Percentiles rank a stretch among this genome's conserved stretches.
These are phyloP conservation scores for Phytophthora fragariae DNA, from an alignment of 352 stramenopile genomes.

Conservation along the genomic window DNA sequence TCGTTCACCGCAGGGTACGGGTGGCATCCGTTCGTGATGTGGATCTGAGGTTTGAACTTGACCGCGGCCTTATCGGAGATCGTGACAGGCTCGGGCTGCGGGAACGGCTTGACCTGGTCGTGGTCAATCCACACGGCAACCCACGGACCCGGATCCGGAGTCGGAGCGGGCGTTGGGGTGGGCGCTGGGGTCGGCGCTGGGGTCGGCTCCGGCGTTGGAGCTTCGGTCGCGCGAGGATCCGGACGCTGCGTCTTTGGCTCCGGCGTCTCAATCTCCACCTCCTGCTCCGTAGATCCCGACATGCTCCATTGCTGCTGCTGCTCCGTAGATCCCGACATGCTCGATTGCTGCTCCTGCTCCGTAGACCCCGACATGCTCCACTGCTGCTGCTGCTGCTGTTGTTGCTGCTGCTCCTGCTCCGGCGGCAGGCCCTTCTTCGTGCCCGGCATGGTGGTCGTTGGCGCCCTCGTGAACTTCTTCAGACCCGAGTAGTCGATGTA, in stretches of 20 bases:
- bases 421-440: neutral
- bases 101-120: slow-evolving; percentile 26
- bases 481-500: slow-evolving; percentile 30
- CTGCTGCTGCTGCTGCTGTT: slow-evolving; percentile 5
- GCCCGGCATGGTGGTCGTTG: neutral
- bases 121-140: slow-evolving; percentile 13
- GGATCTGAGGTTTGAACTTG: slow-evolving; percentile 21
- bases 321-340: slow-evolving; percentile 4
- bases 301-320: neutral
- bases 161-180: neutral
- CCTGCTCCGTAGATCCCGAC: slow-evolving; percentile 7
- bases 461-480: slow-evolving; percentile 25
- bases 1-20: slow-evolving; percentile 26
- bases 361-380: slow-evolving; percentile 4
- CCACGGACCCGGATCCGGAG: slow-evolving; percentile 18
- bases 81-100: slow-evolving; percentile 15
- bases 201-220: slow-evolving; percentile 10
- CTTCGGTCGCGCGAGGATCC: slow-evolving; percentile 10
- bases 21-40: slow-evolving; percentile 25
- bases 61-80: slow-evolving; percentile 20
- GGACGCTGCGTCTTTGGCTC: neutral
- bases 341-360: neutral
- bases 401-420: neutral
- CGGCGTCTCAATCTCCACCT: slow-evolving; percentile 8
- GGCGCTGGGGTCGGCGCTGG: neutral